A percentile compares a stretch with the other conserved stretches of the same genome.
phyloP scores from a whole-genome alignment of 2,329 filamentous ascomycete species.

The Trichophyton schoenleinii region DNA sequence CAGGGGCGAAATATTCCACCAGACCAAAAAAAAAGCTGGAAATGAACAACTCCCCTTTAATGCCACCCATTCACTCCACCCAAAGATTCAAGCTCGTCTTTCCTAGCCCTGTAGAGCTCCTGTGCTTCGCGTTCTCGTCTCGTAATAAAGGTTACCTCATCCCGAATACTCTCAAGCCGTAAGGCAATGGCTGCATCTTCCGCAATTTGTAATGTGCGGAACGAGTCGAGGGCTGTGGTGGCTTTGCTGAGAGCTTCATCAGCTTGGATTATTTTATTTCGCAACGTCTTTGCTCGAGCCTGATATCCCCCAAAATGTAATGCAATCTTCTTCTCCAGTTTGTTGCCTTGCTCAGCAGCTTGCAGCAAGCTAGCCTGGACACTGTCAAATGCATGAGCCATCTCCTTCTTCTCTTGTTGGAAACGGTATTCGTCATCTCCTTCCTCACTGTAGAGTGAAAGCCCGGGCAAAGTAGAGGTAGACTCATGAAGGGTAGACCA shows the following conservation, averaged over 20 bases:
- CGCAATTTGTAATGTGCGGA: constrained; percentile 61
- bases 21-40: neutral
- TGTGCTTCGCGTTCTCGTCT: constrained; percentile 81
- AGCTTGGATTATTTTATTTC: constrained; percentile 65
- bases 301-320: constrained; percentile 84
- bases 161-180: constrained; percentile 60
- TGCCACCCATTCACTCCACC: constrained; percentile 24
- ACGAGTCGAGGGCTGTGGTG: constrained; percentile 56
- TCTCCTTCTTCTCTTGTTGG: constrained; percentile 42
- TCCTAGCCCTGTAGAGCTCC: constrained; percentile 63
- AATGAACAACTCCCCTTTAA: neutral
- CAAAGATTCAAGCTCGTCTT: constrained; percentile 62
- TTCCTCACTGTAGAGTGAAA: constrained; percentile 68
- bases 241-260: constrained; percentile 63
- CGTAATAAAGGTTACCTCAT: constrained; percentile 72
- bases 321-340: constrained; percentile 84
- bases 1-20: neutral
- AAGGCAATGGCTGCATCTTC: constrained; percentile 65
- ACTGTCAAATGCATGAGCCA: constrained; percentile 60
- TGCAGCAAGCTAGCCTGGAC: constrained; percentile 61
- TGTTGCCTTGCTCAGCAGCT: constrained; percentile 68
- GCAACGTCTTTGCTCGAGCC: constrained; percentile 66
- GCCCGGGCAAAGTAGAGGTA: constrained; percentile 50
- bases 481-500: constrained; percentile 40
- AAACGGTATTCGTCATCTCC: constrained; percentile 46